Percentiles rank a stretch among this genome's conserved stretches.
phyloP scores from a whole-genome alignment of 148 eudicot species.

The Agrostemma githago region DNA sequence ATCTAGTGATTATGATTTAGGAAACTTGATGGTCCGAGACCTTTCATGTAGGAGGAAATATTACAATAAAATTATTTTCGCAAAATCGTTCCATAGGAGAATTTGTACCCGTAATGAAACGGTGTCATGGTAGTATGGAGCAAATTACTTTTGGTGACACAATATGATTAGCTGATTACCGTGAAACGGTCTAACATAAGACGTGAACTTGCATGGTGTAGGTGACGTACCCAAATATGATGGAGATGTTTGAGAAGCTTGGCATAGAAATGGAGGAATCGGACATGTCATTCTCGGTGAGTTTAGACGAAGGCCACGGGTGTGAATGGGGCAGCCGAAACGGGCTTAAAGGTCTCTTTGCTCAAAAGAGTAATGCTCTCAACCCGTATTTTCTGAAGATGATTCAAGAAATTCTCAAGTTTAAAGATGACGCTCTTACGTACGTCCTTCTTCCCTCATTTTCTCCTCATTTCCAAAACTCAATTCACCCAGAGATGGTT shows the following conservation, averaged over 20 bases:
- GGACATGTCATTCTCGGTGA: conserved; percentile 95
- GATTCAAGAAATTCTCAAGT: conserved; percentile 68
- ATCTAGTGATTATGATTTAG: no score
- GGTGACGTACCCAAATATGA: conserved; percentile 98
- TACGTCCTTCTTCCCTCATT: conserved; percentile 22
- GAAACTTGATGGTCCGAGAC: no score
- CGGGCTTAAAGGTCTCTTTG: conserved; percentile 66
- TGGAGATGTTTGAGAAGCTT: conserved; percentile 83
- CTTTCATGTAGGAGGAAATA: no score
- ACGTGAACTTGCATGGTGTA: conserved; percentile 17
- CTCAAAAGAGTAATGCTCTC: conserved; percentile 67
- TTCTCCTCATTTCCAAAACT: no score
- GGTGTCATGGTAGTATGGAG: no score
- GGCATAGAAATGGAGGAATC: conserved; percentile 92
- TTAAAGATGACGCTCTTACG: conserved; percentile 68
- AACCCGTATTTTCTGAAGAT: conserved; percentile 85
- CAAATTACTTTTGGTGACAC: no score
- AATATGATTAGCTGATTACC: no score
- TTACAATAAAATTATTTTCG: no score
- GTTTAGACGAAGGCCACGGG: conserved; percentile 69
- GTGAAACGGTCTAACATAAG: no score
- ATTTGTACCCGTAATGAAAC: no score
- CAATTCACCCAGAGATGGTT: no score
- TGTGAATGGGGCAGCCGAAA: conserved; percentile 95
- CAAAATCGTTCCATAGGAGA: no score